A percentile compares a stretch with the other conserved stretches of the same genome.
phyloP scores from a whole-genome alignment of 2,329 filamentous ascomycete genomes.

The Beauveria caledonica region DNA sequence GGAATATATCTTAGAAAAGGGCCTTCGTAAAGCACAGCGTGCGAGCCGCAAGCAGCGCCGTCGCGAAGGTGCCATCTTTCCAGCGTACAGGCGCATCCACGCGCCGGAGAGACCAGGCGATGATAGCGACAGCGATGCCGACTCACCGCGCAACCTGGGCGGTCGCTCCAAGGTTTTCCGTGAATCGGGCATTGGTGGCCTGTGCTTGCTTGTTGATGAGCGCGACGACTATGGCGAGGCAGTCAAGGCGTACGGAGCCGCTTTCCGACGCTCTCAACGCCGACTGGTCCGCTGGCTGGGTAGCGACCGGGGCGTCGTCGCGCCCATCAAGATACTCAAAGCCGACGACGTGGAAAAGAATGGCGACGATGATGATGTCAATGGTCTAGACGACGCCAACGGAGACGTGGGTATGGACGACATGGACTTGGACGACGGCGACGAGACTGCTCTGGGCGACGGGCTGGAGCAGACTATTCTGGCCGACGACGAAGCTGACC shows the following conservation, averaged over 20 bases:
- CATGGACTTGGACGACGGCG: slow-evolving; percentile 32
- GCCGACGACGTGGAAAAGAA: slow-evolving; percentile 13
- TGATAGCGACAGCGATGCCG: slow-evolving; percentile 55
- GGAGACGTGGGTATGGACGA: slow-evolving; percentile 37
- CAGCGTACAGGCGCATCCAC: slow-evolving; percentile 57
- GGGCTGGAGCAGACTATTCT: slow-evolving; percentile 26
- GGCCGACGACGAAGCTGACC: slow-evolving; percentile 38
- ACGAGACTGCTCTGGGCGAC: slow-evolving; percentile 19
- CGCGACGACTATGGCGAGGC: slow-evolving; percentile 72
- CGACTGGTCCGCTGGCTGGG: slow-evolving; percentile 63
- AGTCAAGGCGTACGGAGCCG: slow-evolving; percentile 54
- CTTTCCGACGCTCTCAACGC: slow-evolving; percentile 54
- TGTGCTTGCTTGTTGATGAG: slow-evolving; percentile 54
- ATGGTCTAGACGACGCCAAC: slow-evolving; percentile 26
- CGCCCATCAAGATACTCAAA: slow-evolving; percentile 34
- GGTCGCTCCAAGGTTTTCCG: slow-evolving; percentile 35
- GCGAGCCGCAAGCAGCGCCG: slow-evolving; percentile 53
- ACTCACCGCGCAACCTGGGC: slow-evolving; percentile 25
- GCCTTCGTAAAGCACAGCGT: slow-evolving; percentile 59
- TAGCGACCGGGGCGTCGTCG: slow-evolving; percentile 38
- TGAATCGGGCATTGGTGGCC: slow-evolving; percentile 53
- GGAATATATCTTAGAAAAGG: slow-evolving; percentile 73
- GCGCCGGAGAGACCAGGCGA: slow-evolving; percentile 46
- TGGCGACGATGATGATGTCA: slow-evolving; percentile 18
- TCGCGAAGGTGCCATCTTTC: slow-evolving; percentile 57